These are phyloP conservation scores for Recurvomyces mirabilis DNA, from an alignment of 495 filamentous ascomycete species.

Conservation along the genomic window DNA sequence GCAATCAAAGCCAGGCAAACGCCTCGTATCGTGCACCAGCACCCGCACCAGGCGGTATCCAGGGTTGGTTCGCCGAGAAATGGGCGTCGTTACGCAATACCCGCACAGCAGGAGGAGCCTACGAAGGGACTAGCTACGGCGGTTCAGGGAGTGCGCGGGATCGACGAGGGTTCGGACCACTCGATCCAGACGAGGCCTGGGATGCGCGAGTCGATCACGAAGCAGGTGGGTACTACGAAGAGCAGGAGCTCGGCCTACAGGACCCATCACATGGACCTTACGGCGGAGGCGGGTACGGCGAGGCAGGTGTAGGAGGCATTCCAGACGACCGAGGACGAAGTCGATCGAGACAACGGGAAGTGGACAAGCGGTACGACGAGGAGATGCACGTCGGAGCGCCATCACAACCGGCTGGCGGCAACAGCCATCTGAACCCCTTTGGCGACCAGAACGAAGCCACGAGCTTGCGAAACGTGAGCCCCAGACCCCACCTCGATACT, in stretches of 20 bases:
- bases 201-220: conserved; percentile 55
- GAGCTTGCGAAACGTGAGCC: conserved; percentile 33
- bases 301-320: conserved; percentile 18
- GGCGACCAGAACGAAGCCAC: conserved; percentile 27
- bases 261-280: conserved; percentile 24
- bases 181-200: conserved; percentile 67
- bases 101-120: conserved; percentile 51
- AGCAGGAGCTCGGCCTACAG: conserved; percentile 47
- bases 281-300: conserved; percentile 27
- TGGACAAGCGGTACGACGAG: conserved; percentile 29
- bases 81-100: conserved; percentile 42
- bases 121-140: conserved; percentile 41
- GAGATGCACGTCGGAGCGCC: conserved; percentile 19
- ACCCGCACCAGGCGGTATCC: conserved; percentile 45
- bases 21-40: conserved; percentile 36
- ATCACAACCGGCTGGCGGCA: not conserved
- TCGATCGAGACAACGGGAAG: conserved; percentile 22
- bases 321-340: conserved; percentile 22
- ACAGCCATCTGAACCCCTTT: conserved; percentile 29
- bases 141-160: conserved; percentile 16
- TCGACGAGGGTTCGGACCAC: conserved; percentile 30
- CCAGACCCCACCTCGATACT: conserved; percentile 27
- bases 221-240: conserved; percentile 47
- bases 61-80: conserved; percentile 46
- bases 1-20: conserved; percentile 33